phyloP scores from a whole-genome alignment of 2,329 filamentous ascomycete genomes.

The Sordariomycetes sp. region DNA sequence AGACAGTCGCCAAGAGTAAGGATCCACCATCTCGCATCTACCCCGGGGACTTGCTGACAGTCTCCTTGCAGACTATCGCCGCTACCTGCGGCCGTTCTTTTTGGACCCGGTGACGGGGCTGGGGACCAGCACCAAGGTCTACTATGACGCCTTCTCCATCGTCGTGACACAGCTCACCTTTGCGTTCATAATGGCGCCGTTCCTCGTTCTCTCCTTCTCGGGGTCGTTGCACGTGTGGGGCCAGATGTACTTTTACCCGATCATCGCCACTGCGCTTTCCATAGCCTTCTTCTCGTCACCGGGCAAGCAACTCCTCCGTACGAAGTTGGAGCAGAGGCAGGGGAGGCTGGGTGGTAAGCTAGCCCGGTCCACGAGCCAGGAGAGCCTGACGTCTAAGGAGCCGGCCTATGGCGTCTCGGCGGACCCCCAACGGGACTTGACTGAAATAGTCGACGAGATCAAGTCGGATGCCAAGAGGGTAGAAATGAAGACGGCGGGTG shows the following conservation, averaged over 20 bases:
- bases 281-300: conserved; percentile 74
- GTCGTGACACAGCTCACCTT: conserved; percentile 73
- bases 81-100: conserved; percentile 87
- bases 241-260: conserved; percentile 79
- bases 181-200: conserved; percentile 73
- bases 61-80: conserved; percentile 62
- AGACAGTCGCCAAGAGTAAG: conserved; percentile 86
- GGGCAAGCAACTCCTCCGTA: conserved; percentile 50
- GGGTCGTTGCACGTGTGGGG: conserved; percentile 68
- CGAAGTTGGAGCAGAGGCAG: conserved; percentile 47
- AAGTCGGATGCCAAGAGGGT: conserved; percentile 62
- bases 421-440: conserved; percentile 65
- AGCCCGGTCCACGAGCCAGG: conserved; percentile 41
- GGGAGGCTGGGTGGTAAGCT: conserved; percentile 33
- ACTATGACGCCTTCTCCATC: conserved; percentile 74
- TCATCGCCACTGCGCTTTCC: conserved; percentile 53
- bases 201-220: conserved; percentile 67
- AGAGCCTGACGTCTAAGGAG: conserved; percentile 42
- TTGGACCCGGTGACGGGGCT: conserved; percentile 63
- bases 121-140: conserved; percentile 62
- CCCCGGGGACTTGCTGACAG: not conserved
- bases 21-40: not conserved
- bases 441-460: conserved; percentile 69
- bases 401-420: conserved; percentile 69
- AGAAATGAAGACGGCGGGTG: conserved; percentile 61